phyloP scores from a whole-genome alignment of 768 basidiomycete species.

The Chalciporus chontae region DNA sequence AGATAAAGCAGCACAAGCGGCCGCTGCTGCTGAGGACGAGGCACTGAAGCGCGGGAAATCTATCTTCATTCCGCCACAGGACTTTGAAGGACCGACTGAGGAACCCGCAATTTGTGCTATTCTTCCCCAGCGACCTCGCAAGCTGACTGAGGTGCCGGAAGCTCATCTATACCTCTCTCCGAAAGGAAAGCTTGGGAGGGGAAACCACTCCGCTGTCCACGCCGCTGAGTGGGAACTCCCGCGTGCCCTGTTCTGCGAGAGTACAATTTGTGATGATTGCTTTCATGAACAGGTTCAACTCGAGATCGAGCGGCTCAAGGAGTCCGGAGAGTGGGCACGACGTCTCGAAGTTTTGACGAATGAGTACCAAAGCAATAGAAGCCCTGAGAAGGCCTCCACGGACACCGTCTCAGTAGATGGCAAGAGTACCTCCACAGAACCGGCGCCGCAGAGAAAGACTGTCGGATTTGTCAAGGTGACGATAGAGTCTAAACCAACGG shows the following conservation, averaged over 20 bases:
- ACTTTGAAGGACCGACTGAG: conserved; percentile 21
- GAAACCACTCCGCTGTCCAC: conserved; percentile 51
- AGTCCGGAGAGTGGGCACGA: conserved; percentile 13
- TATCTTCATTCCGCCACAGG: conserved; percentile 21
- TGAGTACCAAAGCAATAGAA: background rate
- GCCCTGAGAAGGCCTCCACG: background rate
- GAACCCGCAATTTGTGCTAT: conserved; percentile 28
- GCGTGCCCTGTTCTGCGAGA: conserved; percentile 34
- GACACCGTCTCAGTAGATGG: background rate
- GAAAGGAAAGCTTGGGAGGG: conserved; percentile 34
- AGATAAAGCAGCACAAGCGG: conserved; percentile 6
- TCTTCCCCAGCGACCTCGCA: conserved; percentile 24
- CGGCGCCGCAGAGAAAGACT: background rate
- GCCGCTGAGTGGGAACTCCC: conserved; percentile 50
- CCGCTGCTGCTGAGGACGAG: conserved; percentile 5
- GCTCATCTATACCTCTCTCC: conserved; percentile 50
- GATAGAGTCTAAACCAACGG: background rate
- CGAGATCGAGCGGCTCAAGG: conserved; percentile 11
- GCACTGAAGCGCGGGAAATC: background rate
- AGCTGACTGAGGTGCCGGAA: conserved; percentile 26
- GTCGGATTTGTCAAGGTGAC: conserved; percentile 8
- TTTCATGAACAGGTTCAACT: conserved; percentile 30
- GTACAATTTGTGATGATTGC: conserved; percentile 38
- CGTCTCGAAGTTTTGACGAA: background rate
- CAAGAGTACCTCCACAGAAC: background rate